Percentiles rank a stretch among this genome's conserved stretches.
These are phyloP conservation scores for Rugonectria rugulosa DNA, from an alignment of 2,329 filamentous ascomycete genomes.

Conservation along the genomic window DNA sequence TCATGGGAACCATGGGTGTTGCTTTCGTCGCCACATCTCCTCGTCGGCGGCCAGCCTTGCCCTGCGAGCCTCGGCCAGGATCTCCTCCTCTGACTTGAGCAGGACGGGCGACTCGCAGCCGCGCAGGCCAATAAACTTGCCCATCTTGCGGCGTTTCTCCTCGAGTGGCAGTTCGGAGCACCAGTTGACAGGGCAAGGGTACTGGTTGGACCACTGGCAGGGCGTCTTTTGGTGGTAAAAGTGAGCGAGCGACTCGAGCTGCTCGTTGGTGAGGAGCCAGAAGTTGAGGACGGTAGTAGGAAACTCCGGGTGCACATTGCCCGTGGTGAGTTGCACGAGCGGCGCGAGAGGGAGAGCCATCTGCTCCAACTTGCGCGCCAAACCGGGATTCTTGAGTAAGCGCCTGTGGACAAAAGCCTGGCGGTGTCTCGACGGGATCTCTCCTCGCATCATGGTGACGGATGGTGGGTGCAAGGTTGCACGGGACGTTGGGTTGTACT, in stretches of 20 bases:
- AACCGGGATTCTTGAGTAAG: constrained; percentile 55
- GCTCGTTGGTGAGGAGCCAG: constrained; percentile 74
- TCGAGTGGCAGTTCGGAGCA: constrained; percentile 58
- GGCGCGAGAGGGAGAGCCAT: constrained; percentile 72
- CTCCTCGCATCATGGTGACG: constrained; percentile 44
- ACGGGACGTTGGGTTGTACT: not conserved
- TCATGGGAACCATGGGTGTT: constrained; percentile 37
- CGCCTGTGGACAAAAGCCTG: constrained; percentile 40
- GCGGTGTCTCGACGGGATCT: constrained; percentile 45
- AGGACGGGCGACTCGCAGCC: constrained; percentile 56
- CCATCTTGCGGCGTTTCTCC: constrained; percentile 76
- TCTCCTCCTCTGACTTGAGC: constrained; percentile 56
- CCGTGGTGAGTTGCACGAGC: constrained; percentile 69
- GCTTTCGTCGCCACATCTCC: constrained; percentile 57
- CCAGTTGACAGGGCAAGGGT: constrained; percentile 76
- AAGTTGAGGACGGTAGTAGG: constrained; percentile 73
- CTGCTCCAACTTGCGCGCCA: constrained; percentile 68
- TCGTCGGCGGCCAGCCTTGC: constrained; percentile 52
- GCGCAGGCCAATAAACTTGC: constrained; percentile 75
- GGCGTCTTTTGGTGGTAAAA: constrained; percentile 77
- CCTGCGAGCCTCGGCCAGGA: constrained; percentile 52
- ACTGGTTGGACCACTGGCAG: constrained; percentile 61
- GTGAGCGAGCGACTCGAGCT: constrained; percentile 73
- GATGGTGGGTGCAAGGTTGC: not conserved
- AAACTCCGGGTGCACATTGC: constrained; percentile 69